Conservation (phyloP, 768 basidiomycete species). For the Pleurotus sapidus region DNA sequence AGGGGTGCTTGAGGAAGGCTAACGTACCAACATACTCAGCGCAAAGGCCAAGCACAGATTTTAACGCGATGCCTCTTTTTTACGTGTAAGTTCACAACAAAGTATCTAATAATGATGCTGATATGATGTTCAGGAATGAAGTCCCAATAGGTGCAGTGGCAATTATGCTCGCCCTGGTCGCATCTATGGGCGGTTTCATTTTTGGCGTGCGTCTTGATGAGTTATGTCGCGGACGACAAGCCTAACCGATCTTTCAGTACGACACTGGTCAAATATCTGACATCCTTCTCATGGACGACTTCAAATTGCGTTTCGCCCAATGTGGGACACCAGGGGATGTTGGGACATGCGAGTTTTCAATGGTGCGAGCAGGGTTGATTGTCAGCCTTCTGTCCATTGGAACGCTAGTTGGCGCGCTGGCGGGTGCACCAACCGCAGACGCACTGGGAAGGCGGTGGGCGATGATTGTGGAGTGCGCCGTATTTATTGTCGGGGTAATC, state of each 20-base stretch:
- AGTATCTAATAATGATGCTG: neutral
- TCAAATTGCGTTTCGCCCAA: constrained; percentile 58
- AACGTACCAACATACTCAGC: no score
- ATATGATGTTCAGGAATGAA: constrained; percentile 37
- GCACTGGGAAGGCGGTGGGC: constrained; percentile 63
- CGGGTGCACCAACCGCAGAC: constrained; percentile 65
- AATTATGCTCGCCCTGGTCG: constrained; percentile 63
- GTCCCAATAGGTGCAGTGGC: constrained; percentile 61
- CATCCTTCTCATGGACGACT: constrained; percentile 72
- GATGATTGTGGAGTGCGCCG: constrained; percentile 55
- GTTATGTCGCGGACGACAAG: no score
- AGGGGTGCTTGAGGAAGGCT: no score
- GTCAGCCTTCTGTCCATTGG: constrained; percentile 73
- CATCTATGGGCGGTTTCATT: constrained; percentile 71
- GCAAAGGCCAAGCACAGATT: no score
- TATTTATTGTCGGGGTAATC: constrained; percentile 62
- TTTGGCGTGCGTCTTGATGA: constrained; percentile 36
- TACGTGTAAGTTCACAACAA: neutral
- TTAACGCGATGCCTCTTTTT: neutral
- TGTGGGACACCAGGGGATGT: constrained; percentile 38
- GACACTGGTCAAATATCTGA: constrained; percentile 80
- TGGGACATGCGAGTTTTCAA: constrained; percentile 49
- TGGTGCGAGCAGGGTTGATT: constrained; percentile 61
- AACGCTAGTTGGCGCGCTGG: constrained; percentile 58
- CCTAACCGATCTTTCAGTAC: constrained; percentile 30